Conservation (phyloP, 2,329 filamentous ascomycete genomes). For the Penicillium polonicum region DNA sequence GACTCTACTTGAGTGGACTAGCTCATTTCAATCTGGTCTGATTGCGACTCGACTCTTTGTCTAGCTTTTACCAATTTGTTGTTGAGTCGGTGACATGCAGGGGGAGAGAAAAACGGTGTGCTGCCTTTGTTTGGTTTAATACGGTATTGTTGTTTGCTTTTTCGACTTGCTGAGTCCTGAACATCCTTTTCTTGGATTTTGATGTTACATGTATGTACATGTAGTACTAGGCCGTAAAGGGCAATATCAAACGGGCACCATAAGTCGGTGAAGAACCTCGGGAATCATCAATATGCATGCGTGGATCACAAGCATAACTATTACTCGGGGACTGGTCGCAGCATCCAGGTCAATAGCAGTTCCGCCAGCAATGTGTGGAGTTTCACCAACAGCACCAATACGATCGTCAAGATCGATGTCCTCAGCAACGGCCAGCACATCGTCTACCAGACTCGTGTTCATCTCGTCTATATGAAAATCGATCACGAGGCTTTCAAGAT, state of each 20-base stretch:
- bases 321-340: too few relatives aligned
- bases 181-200: neutral
- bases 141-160: neutral
- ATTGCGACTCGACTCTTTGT: neutral
- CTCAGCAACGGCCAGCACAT: too few relatives aligned
- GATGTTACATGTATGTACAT: neutral
- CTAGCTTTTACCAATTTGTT: neutral
- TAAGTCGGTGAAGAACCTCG: neutral
- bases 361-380: too few relatives aligned
- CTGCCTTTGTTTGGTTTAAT: neutral
- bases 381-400: too few relatives aligned
- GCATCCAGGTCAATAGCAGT: too few relatives aligned
- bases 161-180: neutral
- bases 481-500: too few relatives aligned
- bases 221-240: neutral
- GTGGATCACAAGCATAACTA: neutral
- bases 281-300: neutral
- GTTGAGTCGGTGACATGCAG: neutral
- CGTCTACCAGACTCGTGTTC: too few relatives aligned
- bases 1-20: neutral
- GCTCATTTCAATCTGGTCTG: constrained; percentile 1
- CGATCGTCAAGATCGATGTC: too few relatives aligned
- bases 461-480: too few relatives aligned
- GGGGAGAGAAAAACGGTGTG: neutral
- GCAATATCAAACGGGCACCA: neutral